Conservation (phyloP, 345 rosid genomes). For the Dipteronia sinensis region DNA sequence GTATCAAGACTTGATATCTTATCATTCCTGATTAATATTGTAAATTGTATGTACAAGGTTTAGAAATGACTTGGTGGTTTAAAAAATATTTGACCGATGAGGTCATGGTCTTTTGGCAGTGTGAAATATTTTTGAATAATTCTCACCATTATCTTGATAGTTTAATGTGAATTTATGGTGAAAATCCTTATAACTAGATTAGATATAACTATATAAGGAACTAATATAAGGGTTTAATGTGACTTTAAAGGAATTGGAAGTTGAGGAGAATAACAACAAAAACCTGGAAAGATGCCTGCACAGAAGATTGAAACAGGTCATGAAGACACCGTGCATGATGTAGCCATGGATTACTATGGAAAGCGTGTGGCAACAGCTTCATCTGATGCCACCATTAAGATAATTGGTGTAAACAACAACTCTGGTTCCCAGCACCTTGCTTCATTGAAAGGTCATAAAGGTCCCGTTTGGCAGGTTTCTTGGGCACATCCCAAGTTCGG, state of each 20-base stretch:
- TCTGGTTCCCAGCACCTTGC: constrained; percentile 19
- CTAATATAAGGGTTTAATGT: background rate
- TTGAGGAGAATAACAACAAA: constrained; percentile 2
- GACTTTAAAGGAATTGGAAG: background rate
- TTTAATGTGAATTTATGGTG: background rate
- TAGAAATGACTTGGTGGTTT: background rate
- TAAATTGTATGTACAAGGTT: background rate
- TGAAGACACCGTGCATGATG: constrained; percentile 21
- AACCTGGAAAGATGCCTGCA: constrained; percentile 17
- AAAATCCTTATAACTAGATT: background rate
- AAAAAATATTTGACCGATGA: background rate
- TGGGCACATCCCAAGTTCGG: constrained; percentile 23
- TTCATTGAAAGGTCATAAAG: constrained; percentile 14
- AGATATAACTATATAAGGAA: background rate
- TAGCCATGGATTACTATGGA: constrained; percentile 22
- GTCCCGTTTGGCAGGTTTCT: constrained; percentile 22
- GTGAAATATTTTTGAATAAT: background rate
- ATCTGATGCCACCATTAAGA: constrained; percentile 17
- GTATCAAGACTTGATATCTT: background rate
- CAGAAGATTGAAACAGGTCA: constrained; percentile 27
- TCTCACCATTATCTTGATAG: background rate
- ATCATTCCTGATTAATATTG: background rate
- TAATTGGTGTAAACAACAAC: constrained; percentile 18
- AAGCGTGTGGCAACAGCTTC: constrained; percentile 21
- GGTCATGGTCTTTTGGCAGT: background rate